phyloP scores from a whole-genome alignment of 441 rosid genomes.

The Syzygium syzygioides region DNA sequence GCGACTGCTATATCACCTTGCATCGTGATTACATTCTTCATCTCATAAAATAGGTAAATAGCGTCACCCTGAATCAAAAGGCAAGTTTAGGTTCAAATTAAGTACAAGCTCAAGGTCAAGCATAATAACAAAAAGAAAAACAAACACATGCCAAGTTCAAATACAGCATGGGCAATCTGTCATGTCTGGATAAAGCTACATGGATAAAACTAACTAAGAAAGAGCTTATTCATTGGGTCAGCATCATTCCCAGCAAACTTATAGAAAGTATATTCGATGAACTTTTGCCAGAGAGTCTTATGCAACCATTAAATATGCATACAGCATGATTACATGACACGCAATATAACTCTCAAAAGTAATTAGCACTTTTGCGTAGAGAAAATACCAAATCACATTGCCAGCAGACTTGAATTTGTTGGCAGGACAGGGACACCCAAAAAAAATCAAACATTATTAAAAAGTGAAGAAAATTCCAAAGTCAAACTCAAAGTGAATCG shows the following conservation, averaged over 20 bases:
- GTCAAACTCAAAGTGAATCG: neutral
- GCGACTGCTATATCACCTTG: constrained; percentile 98
- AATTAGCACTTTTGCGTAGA: neutral
- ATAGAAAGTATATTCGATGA: neutral
- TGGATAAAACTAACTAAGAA: neutral
- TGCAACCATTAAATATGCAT: neutral
- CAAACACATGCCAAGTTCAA: neutral
- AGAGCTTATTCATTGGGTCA: neutral
- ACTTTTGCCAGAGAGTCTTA: neutral
- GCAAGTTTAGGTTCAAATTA: constrained; percentile 2
- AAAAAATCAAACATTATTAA: neutral
- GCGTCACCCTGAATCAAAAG: constrained; percentile 51
- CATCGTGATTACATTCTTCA: constrained; percentile 69
- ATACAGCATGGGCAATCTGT: neutral
- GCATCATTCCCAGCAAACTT: neutral
- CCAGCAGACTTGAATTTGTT: neutral
- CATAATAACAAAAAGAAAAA: neutral
- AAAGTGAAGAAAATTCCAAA: neutral
- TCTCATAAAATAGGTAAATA: constrained; percentile 74
- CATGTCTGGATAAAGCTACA: neutral
- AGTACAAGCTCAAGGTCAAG: neutral
- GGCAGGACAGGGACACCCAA: neutral
- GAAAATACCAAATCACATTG: neutral
- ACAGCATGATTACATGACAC: neutral
- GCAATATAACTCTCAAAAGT: neutral